A percentile compares a stretch with the other conserved stretches of the same genome.
Conservation (phyloP, 768 basidiomycete species). For the Kwoniella mangroviensis region DNA sequence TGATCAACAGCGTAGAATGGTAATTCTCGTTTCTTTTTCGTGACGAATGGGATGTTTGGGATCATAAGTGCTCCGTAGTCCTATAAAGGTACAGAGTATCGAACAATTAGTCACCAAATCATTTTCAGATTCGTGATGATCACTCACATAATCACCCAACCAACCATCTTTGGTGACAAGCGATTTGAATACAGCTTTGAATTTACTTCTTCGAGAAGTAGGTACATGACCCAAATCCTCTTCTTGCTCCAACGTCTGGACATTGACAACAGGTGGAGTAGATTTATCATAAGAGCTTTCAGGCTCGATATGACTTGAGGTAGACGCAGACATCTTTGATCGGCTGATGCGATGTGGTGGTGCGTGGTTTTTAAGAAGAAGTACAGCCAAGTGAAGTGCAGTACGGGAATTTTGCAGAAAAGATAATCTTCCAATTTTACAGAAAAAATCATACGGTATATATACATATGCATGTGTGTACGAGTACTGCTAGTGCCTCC, state of each 20-base stretch:
- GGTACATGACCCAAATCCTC: constrained; percentile 27
- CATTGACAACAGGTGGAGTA: neutral
- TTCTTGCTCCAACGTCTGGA: constrained; percentile 23
- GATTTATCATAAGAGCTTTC: constrained; percentile 22
- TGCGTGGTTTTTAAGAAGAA: too few relatives aligned
- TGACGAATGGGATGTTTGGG: constrained; percentile 35
- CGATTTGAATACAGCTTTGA: constrained; percentile 21
- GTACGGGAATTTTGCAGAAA: too few relatives aligned
- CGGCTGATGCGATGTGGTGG: too few relatives aligned
- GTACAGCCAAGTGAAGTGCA: too few relatives aligned
- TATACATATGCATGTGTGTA: too few relatives aligned
- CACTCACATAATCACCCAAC: constrained; percentile 38
- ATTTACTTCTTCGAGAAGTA: constrained; percentile 10
- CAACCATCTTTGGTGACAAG: constrained; percentile 31
- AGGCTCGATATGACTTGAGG: constrained; percentile 20
- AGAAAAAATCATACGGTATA: too few relatives aligned
- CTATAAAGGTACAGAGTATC: constrained; percentile 4
- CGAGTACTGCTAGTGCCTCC: too few relatives aligned
- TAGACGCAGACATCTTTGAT: neutral
- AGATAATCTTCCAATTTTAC: too few relatives aligned
- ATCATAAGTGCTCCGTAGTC: constrained; percentile 36
- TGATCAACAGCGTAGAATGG: constrained; percentile 41
- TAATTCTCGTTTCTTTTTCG: constrained; percentile 28
- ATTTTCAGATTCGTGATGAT: neutral
- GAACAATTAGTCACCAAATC: too few relatives aligned